phyloP scores from a whole-genome alignment of 2,329 filamentous ascomycete species.

The Parastagonospora nodorum region DNA sequence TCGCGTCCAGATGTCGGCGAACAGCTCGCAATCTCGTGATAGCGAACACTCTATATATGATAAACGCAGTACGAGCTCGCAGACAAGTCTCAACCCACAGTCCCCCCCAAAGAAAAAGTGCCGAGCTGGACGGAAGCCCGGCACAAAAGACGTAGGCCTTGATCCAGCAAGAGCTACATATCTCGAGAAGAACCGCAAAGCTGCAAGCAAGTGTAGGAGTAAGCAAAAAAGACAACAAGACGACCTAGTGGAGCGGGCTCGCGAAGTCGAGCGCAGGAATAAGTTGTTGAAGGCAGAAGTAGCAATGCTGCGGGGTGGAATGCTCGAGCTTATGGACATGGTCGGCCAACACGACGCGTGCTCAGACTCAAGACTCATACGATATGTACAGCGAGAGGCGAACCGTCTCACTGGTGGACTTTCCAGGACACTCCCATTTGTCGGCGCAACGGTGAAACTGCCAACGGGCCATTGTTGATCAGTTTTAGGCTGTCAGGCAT shows the following conservation, averaged over 20 bases:
- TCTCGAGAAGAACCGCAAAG: constrained; percentile 71
- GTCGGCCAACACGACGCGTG: constrained; percentile 32
- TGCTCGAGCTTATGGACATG: constrained; percentile 29
- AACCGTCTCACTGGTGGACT: constrained; percentile 20
- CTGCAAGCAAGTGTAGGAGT: constrained; percentile 73
- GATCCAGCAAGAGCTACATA: constrained; percentile 37
- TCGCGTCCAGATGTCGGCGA: neutral
- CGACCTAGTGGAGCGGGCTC: constrained; percentile 52
- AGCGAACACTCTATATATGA: neutral
- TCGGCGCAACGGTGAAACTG: too few species aligned
- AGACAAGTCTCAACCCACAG: neutral
- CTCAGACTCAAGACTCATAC: constrained; percentile 26
- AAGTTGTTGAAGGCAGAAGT: constrained; percentile 36
- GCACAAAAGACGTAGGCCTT: constrained; percentile 24
- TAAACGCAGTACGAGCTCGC: constrained; percentile 7
- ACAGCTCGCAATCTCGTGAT: neutral
- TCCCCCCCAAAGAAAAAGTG: constrained; percentile 2
- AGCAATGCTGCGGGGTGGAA: constrained; percentile 24
- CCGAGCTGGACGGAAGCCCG: constrained; percentile 16
- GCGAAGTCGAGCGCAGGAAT: constrained; percentile 37
- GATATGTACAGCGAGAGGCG: constrained; percentile 35
- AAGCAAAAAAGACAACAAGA: constrained; percentile 65
- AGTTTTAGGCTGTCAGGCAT: too few species aligned
- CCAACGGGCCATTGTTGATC: too few species aligned
- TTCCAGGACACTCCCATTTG: neutral